These are phyloP conservation scores for Candida pseudofarinosa DNA, from an alignment of 805 yeast genomes.

Conservation along the genomic window DNA sequence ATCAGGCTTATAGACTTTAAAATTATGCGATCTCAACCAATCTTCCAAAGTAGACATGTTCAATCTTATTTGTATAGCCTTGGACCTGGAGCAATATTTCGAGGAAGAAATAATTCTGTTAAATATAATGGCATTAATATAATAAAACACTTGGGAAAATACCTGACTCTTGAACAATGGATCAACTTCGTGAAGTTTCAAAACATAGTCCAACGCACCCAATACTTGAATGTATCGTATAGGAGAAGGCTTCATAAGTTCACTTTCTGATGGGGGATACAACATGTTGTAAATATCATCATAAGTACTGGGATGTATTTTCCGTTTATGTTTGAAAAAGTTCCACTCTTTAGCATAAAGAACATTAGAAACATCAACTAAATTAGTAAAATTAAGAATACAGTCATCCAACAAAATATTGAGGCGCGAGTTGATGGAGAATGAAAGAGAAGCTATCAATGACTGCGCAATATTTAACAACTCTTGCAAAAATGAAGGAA, in stretches of 20 bases:
- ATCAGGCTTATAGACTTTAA: slow-evolving; percentile 36
- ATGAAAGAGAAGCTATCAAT: slow-evolving; percentile 59
- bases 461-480: slow-evolving; percentile 57
- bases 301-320: slow-evolving; percentile 46
- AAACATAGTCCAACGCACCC: slow-evolving; percentile 82
- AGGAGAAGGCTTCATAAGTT: slow-evolving; percentile 87
- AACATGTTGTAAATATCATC: slow-evolving; percentile 73
- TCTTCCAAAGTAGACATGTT: slow-evolving; percentile 86
- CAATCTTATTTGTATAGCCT: slow-evolving; percentile 85
- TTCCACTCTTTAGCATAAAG: slow-evolving; percentile 71
- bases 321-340: slow-evolving; percentile 41
- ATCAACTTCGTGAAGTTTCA: slow-evolving; percentile 77
- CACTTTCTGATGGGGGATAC: slow-evolving; percentile 79
- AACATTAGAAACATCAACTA: slow-evolving; percentile 76
- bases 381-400: slow-evolving; percentile 69
- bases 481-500: slow-evolving; percentile 62
- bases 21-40: slow-evolving; percentile 77
- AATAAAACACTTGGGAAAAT: slow-evolving; percentile 70
- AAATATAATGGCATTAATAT: slow-evolving; percentile 70
- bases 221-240: slow-evolving; percentile 77
- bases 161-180: slow-evolving; percentile 76
- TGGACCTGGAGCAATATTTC: slow-evolving; percentile 70
- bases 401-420: slow-evolving; percentile 59
- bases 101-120: slow-evolving; percentile 66
- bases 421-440: slow-evolving; percentile 60